phyloP scores from a whole-genome alignment of 2,329 filamentous ascomycete genomes.

The Talaromyces sp. region DNA sequence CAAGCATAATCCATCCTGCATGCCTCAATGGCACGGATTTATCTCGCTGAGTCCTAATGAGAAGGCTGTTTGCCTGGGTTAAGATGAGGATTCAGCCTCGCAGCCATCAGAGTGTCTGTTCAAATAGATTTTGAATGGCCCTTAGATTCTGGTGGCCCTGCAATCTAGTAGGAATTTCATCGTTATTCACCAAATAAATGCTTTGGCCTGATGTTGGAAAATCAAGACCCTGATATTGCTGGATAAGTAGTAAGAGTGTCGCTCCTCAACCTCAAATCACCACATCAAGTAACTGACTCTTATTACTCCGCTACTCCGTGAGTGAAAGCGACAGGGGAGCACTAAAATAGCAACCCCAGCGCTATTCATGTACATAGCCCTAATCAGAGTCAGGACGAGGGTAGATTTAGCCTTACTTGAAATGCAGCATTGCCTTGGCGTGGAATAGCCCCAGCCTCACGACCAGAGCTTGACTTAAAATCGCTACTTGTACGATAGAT shows the following conservation, averaged over 20 bases:
- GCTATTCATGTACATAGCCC: too few relatives aligned
- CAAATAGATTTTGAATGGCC: neutral
- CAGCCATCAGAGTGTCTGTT: neutral
- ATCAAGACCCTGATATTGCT: conserved; percentile 3
- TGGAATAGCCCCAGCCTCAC: neutral
- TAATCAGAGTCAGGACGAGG: too few relatives aligned
- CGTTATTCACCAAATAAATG: neutral
- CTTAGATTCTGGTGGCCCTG: neutral
- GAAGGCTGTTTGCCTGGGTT: neutral
- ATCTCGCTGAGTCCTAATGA: neutral
- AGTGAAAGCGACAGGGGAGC: too few relatives aligned
- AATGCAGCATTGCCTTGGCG: neutral
- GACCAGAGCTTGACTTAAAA: neutral
- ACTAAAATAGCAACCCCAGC: too few relatives aligned
- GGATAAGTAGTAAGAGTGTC: neutral
- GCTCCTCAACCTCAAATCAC: neutral
- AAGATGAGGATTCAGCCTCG: neutral
- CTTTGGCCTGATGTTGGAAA: neutral
- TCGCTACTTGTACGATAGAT: neutral
- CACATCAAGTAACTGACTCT: neutral
- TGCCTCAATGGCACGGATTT: too few relatives aligned
- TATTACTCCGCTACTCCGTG: neutral
- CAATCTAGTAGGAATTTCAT: neutral
- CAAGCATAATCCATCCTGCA: neutral
- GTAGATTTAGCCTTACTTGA: neutral